Percentiles rank a stretch among this genome's conserved stretches.
These are phyloP conservation scores for Penicillium tannophilum DNA, from an alignment of 495 filamentous ascomycete genomes.

Conservation along the genomic window DNA sequence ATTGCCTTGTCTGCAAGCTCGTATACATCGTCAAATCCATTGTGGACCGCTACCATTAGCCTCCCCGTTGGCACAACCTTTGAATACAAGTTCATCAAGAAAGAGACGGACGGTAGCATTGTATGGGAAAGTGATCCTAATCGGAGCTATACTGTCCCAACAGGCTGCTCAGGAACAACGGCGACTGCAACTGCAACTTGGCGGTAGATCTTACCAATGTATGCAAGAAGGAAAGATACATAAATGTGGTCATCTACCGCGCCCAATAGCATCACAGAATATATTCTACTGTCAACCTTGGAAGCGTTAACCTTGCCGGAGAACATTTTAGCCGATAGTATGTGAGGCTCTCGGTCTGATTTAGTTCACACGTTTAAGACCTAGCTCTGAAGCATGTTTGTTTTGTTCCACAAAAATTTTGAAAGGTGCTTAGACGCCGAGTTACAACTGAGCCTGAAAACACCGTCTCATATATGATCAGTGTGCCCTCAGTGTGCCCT, in stretches of 20 bases:
- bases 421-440: too few species aligned
- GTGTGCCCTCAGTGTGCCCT: not conserved
- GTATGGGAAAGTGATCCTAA: slow-evolving; percentile 68
- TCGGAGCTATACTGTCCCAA: slow-evolving; percentile 55
- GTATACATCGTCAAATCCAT: slow-evolving; percentile 55
- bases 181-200: slow-evolving; percentile 30
- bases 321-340: too few species aligned
- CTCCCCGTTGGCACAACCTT: slow-evolving; percentile 53
- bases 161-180: slow-evolving; percentile 38
- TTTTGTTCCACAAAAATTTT: too few species aligned
- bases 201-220: slow-evolving; percentile 8
- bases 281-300: too few species aligned
- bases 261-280: not conserved
- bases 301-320: too few species aligned
- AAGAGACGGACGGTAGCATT: slow-evolving; percentile 48
- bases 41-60: slow-evolving; percentile 54
- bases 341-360: too few species aligned
- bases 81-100: slow-evolving; percentile 66
- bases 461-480: not conserved
- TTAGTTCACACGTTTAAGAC: too few species aligned
- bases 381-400: too few species aligned
- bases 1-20: slow-evolving; percentile 51
- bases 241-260: too few species aligned
- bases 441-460: too few species aligned
- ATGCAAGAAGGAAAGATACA: too few species aligned